Conservation (phyloP, 2,329 filamentous ascomycete species). For the Sporothrix brunneoviolacea region DNA sequence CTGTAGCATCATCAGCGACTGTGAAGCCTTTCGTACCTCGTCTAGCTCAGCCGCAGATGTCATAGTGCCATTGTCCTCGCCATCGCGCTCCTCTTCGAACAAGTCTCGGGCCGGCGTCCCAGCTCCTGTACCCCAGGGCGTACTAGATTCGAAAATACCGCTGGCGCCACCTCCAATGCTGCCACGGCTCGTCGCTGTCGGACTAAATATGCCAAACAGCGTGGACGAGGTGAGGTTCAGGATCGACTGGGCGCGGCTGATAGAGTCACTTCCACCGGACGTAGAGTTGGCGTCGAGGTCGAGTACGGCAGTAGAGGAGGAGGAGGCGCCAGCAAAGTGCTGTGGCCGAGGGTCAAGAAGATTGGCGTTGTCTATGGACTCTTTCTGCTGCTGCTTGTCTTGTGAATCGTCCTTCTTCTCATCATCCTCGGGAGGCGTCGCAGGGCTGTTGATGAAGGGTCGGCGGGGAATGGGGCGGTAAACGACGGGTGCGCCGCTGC, state of each 20-base stretch:
- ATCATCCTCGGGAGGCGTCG: conserved; percentile 37
- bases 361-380: conserved; percentile 10
- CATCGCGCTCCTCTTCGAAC: neutral
- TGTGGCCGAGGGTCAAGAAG: conserved; percentile 8
- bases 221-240: conserved; percentile 85
- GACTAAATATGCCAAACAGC: conserved; percentile 83
- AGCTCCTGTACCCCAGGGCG: conserved; percentile 73
- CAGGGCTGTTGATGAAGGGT: conserved; percentile 56
- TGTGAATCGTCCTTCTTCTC: neutral
- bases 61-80: neutral
- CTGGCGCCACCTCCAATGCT: conserved; percentile 20
- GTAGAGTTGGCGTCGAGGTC: conserved; percentile 16
- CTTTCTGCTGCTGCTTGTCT: neutral
- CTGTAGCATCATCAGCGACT: conserved; percentile 18
- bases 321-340: too few species aligned
- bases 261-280: conserved; percentile 28
- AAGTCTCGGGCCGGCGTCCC: conserved; percentile 50
- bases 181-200: conserved; percentile 33
- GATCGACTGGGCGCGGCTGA: conserved; percentile 68
- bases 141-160: conserved; percentile 43
- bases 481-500: conserved; percentile 41
- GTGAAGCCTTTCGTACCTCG: conserved; percentile 16
- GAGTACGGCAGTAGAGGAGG: neutral
- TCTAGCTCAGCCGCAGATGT: conserved; percentile 12
- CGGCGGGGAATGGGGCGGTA: conserved; percentile 63